These are phyloP conservation scores for Microdochium nivale DNA, from an alignment of 2,329 filamentous ascomycete genomes.

Conservation along the genomic window DNA sequence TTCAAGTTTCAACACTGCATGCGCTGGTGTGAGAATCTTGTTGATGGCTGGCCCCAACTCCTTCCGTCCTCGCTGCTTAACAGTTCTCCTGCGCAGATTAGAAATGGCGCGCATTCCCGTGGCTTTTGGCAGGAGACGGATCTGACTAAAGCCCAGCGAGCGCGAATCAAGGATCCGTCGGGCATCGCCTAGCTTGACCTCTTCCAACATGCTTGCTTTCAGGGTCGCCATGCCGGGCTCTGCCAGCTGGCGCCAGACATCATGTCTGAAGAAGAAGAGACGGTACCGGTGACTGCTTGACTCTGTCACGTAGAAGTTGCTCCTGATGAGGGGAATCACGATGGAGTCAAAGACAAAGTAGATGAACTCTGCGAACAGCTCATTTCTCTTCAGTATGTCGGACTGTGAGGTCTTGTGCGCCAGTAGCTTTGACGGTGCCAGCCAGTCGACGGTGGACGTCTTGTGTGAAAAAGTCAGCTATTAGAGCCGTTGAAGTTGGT, in stretches of 20 bases:
- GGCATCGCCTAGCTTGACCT: slow-evolving; percentile 53
- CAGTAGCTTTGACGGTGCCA: slow-evolving; percentile 43
- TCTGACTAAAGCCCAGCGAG: slow-evolving; percentile 64
- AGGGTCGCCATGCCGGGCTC: slow-evolving; percentile 63
- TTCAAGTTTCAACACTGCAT: slow-evolving; percentile 71
- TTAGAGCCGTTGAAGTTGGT: slow-evolving; percentile 1
- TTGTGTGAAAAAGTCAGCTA: slow-evolving; percentile 24
- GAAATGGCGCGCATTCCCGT: slow-evolving; percentile 73
- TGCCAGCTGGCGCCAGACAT: slow-evolving; percentile 73
- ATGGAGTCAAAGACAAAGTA: slow-evolving; percentile 93
- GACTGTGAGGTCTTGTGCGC: slow-evolving; percentile 54
- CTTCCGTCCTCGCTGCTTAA: slow-evolving; percentile 33
- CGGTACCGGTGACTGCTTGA: slow-evolving; percentile 71
- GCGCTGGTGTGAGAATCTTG: slow-evolving; percentile 59
- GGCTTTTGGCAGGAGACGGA: slow-evolving; percentile 78
- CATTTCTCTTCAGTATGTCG: slow-evolving; percentile 66
- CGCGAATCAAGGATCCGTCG: slow-evolving; percentile 50
- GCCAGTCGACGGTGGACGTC: slow-evolving; percentile 66
- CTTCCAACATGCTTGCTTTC: slow-evolving; percentile 69
- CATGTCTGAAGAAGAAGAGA: slow-evolving; percentile 90
- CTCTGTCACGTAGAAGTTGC: slow-evolving; percentile 92
- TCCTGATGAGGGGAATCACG: slow-evolving; percentile 75
- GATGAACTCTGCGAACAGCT: slow-evolving; percentile 76
- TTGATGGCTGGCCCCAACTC: slow-evolving; percentile 33
- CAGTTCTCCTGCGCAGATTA: slow-evolving; percentile 64